phyloP scores from a whole-genome alignment of 371 early-diverging fungal species.

The Chytridium lagenaria region DNA sequence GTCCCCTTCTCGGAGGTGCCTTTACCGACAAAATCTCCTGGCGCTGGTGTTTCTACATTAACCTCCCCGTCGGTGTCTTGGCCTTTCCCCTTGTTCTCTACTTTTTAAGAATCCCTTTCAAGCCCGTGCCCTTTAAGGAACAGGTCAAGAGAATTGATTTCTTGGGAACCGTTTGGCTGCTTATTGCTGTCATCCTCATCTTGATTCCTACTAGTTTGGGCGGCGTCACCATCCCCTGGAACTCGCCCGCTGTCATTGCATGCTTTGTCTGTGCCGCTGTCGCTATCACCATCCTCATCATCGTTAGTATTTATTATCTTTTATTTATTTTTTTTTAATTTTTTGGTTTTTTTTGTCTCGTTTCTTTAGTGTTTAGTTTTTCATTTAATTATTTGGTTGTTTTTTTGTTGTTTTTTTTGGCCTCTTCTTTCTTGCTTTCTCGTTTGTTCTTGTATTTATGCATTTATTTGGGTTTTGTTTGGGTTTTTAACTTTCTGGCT shows the following conservation, averaged over 20 bases:
- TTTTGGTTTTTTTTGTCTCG: background rate
- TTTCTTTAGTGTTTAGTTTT: background rate
- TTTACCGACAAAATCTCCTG: constrained; percentile 42
- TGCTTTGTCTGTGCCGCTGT: constrained; percentile 34
- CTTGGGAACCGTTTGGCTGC: constrained; percentile 39
- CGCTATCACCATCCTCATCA: constrained; percentile 30
- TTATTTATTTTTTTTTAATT: background rate
- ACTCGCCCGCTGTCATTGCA: constrained; percentile 29
- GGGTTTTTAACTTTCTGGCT: background rate
- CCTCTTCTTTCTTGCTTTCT: background rate
- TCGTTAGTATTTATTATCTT: constrained; percentile 6
- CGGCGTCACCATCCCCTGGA: constrained; percentile 36
- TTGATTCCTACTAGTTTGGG: constrained; percentile 32
- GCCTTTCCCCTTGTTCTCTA: background rate
- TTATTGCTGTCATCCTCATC: constrained; percentile 15
- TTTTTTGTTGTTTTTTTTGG: background rate
- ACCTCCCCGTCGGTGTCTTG: constrained; percentile 42
- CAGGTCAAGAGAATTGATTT: constrained; percentile 56
- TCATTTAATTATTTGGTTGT: too few species aligned
- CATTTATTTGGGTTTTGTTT: background rate
- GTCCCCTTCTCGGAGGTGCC: constrained; percentile 43
- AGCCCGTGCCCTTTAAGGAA: constrained; percentile 21
- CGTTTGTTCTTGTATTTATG: background rate
- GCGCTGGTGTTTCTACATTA: constrained; percentile 49
- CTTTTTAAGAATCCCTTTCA: background rate